phyloP scores from a whole-genome alignment of 1,139 yeast genomes.

The Magnusiomyces paraingens region DNA sequence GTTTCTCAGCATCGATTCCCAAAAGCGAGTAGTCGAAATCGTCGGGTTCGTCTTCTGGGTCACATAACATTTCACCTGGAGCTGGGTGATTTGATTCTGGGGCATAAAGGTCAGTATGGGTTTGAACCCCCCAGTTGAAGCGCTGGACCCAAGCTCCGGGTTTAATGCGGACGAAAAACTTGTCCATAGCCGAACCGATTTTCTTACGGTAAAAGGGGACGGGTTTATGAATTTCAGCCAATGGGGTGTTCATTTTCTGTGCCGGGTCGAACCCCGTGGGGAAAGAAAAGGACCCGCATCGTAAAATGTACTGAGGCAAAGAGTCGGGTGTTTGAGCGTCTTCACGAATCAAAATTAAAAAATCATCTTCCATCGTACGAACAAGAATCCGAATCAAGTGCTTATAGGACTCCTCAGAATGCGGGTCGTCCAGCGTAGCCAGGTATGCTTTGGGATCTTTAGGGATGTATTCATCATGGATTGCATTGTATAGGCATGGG shows the following conservation, averaged over 20 bases:
- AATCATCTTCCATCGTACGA: slow-evolving; percentile 60
- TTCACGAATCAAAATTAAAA: slow-evolving; percentile 51
- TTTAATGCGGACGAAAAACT: slow-evolving; percentile 46
- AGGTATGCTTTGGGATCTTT: slow-evolving; percentile 19
- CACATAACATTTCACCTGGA: slow-evolving; percentile 20
- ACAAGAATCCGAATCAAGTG: slow-evolving; percentile 39
- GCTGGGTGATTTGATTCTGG: slow-evolving; percentile 46
- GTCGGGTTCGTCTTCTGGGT: slow-evolving; percentile 19
- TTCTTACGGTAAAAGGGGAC: slow-evolving; percentile 55
- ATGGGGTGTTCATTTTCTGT: slow-evolving; percentile 40
- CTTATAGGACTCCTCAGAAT: slow-evolving; percentile 10
- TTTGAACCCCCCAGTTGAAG: slow-evolving; percentile 57
- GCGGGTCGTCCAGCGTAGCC: slow-evolving; percentile 2
- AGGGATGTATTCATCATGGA: slow-evolving; percentile 41
- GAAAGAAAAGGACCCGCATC: slow-evolving; percentile 61
- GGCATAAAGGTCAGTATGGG: slow-evolving; percentile 46
- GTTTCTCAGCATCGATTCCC: slow-evolving; percentile 35
- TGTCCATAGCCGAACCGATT: slow-evolving; percentile 55
- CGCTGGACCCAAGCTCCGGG: slow-evolving; percentile 53
- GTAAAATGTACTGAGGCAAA: slow-evolving; percentile 47
- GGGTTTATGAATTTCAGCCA: slow-evolving; percentile 48
- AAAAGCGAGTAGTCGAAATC: too few species aligned
- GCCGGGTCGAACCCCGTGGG: slow-evolving; percentile 72
- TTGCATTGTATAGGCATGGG: slow-evolving; percentile 36
- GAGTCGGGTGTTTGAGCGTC: slow-evolving; percentile 35